Percentiles rank a stretch among this genome's conserved stretches.
Evolutionary conservation across 2,329 filamentous ascomycete species (phyloP).

Genomic region (Fusarium sp.): DNA sequence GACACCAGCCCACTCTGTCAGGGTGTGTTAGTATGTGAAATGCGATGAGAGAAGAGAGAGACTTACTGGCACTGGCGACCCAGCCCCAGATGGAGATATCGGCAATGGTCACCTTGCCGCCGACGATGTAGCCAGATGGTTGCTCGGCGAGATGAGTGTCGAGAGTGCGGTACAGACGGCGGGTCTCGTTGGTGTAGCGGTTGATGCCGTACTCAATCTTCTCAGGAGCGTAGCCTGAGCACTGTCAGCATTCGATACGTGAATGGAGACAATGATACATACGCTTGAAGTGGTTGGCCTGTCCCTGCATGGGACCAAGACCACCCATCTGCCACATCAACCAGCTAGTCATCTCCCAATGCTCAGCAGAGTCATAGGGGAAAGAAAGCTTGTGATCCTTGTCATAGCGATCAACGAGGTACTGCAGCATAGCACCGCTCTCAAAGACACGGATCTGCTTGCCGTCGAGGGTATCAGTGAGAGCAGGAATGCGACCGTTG

Average conservation of each 20-base stretch:
- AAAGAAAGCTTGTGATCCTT: constrained; percentile 85
- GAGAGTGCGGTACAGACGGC: constrained; percentile 82
- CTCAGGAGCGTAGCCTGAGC: constrained; percentile 77
- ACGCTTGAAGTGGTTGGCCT: constrained; percentile 85
- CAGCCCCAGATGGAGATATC: constrained; percentile 87
- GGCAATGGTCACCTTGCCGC: constrained; percentile 76
- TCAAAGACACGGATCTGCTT: constrained; percentile 82
- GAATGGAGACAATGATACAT: constrained; percentile 30
- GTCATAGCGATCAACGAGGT: constrained; percentile 85
- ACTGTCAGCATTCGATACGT: not conserved
- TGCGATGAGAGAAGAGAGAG: accelerated
- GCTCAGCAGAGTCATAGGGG: constrained; percentile 76
- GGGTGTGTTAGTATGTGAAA: not conserved
- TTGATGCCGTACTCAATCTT: constrained; percentile 85
- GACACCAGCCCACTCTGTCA: constrained; percentile 54
- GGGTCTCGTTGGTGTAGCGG: constrained; percentile 84
- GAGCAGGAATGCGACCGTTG: constrained; percentile 88
- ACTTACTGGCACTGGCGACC: constrained; percentile 66
- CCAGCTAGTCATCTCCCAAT: constrained; percentile 84
- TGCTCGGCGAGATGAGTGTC: constrained; percentile 74
- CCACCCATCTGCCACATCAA: constrained; percentile 82
- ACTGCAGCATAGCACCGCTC: constrained; percentile 84
- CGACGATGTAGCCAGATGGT: constrained; percentile 69
- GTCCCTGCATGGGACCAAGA: constrained; percentile 82
- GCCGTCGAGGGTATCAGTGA: constrained; percentile 85